Evolutionary conservation across 768 basidiomycete genomes (phyloP), one percentile per base, ranked within the genome.

Genomic region (Tylopilus subfusipes): DNA sequence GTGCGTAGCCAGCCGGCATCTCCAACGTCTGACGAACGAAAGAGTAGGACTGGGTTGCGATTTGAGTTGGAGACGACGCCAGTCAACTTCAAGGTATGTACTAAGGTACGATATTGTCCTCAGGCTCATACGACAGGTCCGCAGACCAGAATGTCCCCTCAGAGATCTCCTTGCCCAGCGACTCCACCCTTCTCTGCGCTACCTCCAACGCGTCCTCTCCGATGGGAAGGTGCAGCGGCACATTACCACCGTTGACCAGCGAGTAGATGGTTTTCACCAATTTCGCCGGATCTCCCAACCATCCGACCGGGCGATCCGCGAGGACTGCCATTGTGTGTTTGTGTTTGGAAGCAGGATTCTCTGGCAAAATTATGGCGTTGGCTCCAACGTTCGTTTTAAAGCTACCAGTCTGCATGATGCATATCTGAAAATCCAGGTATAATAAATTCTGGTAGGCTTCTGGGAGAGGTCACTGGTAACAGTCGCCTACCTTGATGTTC

Each of bases 1-100:
- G 76, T 19, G 80, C 69, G 63, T 87, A 86, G 31, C 77, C 76
- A 30, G 71, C 69, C 59, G 78, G 70, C 78, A 84, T 83, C 34
- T 53, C 29, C 39, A 46, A 21, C 8, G 38, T 12, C 30, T 46
- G 19, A 30, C 21, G 31, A 33, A 24, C 16, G 12, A 25, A 48
- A 33, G 34, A n/a, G 4, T 7, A 19, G 7, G 10, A 31, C 12
- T 31, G 10, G 12, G 2, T 31, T 38, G 36, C n/a, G 19, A n/a
- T 39, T 36, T 27, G 10, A 40, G 12, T 24, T 21, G 46, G 46
- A 33, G 7, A 34, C 46, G 31, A 39, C 38, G 19, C 38, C 40
- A 19, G 5, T 22, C n/a, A n/a, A n/a, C n/a, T n/a, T n/a, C n/a
- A n/a, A n/a, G n/a, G n/a, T n/a, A n/a, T n/a, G n/a, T n/a, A n/a